phyloP scores from a whole-genome alignment of 345 rosid species.

The Odontarrhena argentea region DNA sequence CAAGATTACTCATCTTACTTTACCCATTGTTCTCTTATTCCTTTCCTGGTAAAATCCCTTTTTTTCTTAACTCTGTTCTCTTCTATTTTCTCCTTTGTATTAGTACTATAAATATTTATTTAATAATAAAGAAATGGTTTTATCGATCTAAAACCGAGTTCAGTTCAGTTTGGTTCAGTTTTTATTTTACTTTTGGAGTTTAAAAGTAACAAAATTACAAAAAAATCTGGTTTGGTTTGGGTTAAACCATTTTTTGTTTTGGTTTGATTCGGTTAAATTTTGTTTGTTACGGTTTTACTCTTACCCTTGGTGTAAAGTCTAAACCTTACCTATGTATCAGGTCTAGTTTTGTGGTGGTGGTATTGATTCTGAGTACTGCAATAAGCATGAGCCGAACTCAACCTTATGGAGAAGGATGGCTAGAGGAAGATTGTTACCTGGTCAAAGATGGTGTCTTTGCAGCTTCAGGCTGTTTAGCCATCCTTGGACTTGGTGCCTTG shows the following conservation, averaged over 20 bases:
- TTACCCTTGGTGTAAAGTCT: too few species aligned
- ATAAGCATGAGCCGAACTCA: constrained; percentile 78
- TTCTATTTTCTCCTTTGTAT: background rate
- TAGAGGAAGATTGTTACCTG: constrained; percentile 65
- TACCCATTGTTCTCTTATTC: constrained; percentile 44
- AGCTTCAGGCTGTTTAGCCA: constrained; percentile 52
- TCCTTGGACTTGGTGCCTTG: constrained; percentile 43
- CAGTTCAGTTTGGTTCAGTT: too few species aligned
- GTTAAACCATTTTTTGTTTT: background rate
- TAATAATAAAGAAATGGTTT: background rate
- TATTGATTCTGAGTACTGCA: constrained; percentile 51
- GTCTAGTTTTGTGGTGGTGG: constrained; percentile 61
- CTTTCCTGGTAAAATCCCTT: constrained; percentile 61
- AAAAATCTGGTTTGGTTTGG: background rate
- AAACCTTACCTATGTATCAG: constrained; percentile 43
- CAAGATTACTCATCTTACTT: constrained; percentile 30
- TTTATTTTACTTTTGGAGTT: too few species aligned
- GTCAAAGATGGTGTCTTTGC: constrained; percentile 63
- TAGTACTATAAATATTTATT: background rate
- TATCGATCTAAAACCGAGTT: too few species aligned
- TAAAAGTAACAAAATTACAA: too few species aligned
- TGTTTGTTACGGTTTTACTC: too few species aligned
- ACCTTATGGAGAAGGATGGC: constrained; percentile 71
- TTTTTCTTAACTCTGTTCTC: background rate
- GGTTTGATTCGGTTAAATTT: background rate